Conservation (phyloP, 352 stramenopile species). For the Pythium coloratum region DNA sequence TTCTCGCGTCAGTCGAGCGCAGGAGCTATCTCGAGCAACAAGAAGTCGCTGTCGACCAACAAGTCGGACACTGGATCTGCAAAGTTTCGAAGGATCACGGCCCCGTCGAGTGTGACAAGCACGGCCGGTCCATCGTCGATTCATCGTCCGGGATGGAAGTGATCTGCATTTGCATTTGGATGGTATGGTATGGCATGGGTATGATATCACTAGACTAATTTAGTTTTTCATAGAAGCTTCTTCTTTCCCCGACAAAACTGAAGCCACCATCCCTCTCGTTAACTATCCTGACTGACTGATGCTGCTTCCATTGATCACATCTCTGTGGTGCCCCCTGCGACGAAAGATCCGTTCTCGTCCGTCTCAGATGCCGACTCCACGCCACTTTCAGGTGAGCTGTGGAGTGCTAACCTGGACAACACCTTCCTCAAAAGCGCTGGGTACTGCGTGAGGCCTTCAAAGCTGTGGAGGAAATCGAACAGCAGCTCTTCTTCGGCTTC, state of each 20-base stretch:
- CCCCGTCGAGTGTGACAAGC: conserved; percentile 12
- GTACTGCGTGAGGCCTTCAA: conserved; percentile 72
- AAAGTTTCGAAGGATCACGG: conserved; percentile 18
- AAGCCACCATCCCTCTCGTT: neutral
- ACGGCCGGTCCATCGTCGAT: conserved; percentile 15
- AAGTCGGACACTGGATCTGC: conserved; percentile 18
- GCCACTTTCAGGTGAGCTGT: neutral
- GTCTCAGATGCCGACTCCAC: neutral
- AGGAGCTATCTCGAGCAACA: neutral
- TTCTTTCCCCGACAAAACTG: neutral
- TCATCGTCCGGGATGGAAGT: conserved; percentile 22
- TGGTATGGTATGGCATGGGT: neutral
- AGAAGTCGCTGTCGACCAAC: conserved; percentile 5
- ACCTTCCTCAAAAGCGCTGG: conserved; percentile 65
- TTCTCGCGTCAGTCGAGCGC: conserved; percentile 16
- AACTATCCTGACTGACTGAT: neutral
- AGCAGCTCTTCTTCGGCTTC: conserved; percentile 71
- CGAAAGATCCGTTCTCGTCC: neutral
- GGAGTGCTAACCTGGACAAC: conserved; percentile 24
- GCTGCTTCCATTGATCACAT: conserved; percentile 12
- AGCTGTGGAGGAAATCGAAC: conserved; percentile 76
- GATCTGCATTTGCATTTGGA: neutral
- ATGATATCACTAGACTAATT: conserved; percentile 8
- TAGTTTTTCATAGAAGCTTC: conserved; percentile 5
- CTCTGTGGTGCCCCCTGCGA: conserved; percentile 17